Base-by-base conservation (phyloP, 495 filamentous ascomycete genomes). In the Paragyromitra xinjiangensis region DNA sequence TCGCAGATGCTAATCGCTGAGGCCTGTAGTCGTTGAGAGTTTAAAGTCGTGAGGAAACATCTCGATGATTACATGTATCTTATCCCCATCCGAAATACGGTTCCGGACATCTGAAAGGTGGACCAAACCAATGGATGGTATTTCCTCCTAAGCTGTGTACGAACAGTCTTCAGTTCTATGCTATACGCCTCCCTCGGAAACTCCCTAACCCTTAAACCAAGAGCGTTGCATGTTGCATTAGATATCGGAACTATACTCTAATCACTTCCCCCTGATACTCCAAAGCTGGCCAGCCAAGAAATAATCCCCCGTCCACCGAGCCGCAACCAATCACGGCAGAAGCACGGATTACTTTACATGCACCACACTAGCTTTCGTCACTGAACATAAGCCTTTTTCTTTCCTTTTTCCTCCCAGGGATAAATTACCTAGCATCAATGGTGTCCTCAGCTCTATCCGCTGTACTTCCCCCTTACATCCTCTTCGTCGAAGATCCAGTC, bases 351-450 rank as follows among this genome's bases (percentile, higher is more conserved):
- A 53, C 50, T 34, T 14, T 29, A 3, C 55, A 58, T 26, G 24
- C 55, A 53, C 14, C 22, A 22, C 26, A 6, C 24, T 24, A 34
- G 29, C 24, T 26, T 58, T 24, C 51, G 51, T n/a, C 44, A 34
- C 29, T 34, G 29, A 48, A 22, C n/a, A 55, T 22, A 55, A 55
- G 51, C 51, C 22, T 55, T 58, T 58, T 58, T 58, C 55, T 37
- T 34, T 29, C 34, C 14, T 58, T 14, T 34, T 29, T 53, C 19
- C 8, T 7, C 5, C 16, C 50, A 53, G 50, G 48, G 50, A 22
- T 9, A 37, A 24, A 12, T 58, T 48, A 16, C 19, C 19, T 48
- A 48, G 16, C 29, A 48, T 12, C 11, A 16, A 48, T 16, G 4
- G 16, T 48, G 44, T 34, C 26, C 42, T 26, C n/a, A 11, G 6